A percentile compares a stretch with the other conserved stretches of the same genome.
These are phyloP conservation scores for Diaporthe batatas DNA, from an alignment of 2,329 filamentous ascomycete species.

Conservation along the genomic window DNA sequence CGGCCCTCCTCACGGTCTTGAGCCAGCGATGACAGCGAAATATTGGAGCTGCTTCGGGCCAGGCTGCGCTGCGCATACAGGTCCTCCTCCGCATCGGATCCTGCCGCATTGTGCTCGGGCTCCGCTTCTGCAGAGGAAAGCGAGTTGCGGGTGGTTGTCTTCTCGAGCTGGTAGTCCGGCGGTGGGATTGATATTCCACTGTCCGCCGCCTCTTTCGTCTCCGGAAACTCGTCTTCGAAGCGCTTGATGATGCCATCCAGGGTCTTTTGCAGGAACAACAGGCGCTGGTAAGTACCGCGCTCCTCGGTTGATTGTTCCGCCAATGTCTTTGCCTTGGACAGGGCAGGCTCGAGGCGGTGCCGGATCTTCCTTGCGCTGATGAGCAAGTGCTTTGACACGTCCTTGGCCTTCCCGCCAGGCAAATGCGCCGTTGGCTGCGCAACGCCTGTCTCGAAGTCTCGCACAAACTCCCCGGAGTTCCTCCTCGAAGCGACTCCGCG, in stretches of 20 bases:
- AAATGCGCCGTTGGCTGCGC: constrained; percentile 59
- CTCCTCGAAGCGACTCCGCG: constrained; percentile 74
- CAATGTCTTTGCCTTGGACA: constrained; percentile 79
- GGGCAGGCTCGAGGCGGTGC: constrained; percentile 82
- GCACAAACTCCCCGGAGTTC: constrained; percentile 65
- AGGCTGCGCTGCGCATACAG: constrained; percentile 49
- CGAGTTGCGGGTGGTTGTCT: constrained; percentile 47
- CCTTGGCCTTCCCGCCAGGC: constrained; percentile 77
- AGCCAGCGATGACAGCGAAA: constrained; percentile 64
- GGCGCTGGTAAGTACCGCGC: constrained; percentile 77
- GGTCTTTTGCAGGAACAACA: constrained; percentile 90
- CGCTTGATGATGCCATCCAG: constrained; percentile 92
- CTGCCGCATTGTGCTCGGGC: constrained; percentile 53
- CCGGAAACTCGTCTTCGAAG: constrained; percentile 96
- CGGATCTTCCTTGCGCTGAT: constrained; percentile 91
- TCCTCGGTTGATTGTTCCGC: constrained; percentile 70
- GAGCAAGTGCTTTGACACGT: constrained; percentile 93
- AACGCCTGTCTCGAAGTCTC: constrained; percentile 65
- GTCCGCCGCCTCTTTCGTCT: constrained; percentile 72
- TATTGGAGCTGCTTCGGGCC: constrained; percentile 65
- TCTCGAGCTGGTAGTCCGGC: constrained; percentile 46
- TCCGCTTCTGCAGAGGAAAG: constrained; percentile 52
- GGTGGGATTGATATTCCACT: constrained; percentile 48
- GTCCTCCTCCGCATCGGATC: constrained; percentile 66
- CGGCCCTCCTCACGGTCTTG: constrained; percentile 70